A percentile compares a stretch with the other conserved stretches of the same genome.
Evolutionary conservation across 2,329 filamentous ascomycete genomes (phyloP).

Genomic region (Penicillium olsonii): DNA sequence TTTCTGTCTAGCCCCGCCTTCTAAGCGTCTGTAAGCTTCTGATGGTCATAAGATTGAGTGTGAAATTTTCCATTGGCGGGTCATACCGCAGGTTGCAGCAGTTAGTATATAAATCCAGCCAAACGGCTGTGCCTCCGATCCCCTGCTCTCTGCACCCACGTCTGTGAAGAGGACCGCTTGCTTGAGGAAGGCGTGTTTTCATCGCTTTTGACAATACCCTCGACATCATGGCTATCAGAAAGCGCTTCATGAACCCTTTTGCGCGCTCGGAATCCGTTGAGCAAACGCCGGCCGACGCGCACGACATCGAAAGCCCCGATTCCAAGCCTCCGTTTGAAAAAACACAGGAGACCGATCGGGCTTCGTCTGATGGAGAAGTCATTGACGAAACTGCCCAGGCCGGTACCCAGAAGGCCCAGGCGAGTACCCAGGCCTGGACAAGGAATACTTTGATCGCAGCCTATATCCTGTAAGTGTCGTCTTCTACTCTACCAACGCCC

Average conservation of each 20-base stretch:
- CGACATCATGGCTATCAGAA: slow-evolving; percentile 11
- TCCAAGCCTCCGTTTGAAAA: not conserved
- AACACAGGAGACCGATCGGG: not conserved
- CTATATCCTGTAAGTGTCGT: slow-evolving; percentile 5
- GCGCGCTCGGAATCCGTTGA: not conserved
- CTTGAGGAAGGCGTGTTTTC: not conserved
- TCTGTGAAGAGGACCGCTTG: not conserved
- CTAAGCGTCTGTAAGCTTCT: not conserved
- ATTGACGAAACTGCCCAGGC: slow-evolving; percentile 10
- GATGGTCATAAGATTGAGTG: not conserved
- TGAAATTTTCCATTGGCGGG: not conserved
- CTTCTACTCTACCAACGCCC: no score
- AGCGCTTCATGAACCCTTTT: slow-evolving; percentile 11
- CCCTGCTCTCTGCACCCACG: not conserved
- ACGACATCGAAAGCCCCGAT: slow-evolving; percentile 1
- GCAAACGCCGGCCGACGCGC: not conserved
- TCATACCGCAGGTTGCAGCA: not conserved
- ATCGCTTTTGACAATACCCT: not conserved
- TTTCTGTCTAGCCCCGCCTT: not conserved
- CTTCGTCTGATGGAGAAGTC: not conserved
- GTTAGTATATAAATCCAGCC: not conserved
- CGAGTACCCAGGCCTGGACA: slow-evolving; percentile 9
- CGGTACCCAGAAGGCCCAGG: slow-evolving; percentile 12
- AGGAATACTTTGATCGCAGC: slow-evolving; percentile 10
- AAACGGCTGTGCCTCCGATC: not conserved